Evolutionary conservation across 306 rosid genomes (phyloP), one percentile per base, ranked within the genome.

Genomic region (Dryas alaskensis): DNA sequence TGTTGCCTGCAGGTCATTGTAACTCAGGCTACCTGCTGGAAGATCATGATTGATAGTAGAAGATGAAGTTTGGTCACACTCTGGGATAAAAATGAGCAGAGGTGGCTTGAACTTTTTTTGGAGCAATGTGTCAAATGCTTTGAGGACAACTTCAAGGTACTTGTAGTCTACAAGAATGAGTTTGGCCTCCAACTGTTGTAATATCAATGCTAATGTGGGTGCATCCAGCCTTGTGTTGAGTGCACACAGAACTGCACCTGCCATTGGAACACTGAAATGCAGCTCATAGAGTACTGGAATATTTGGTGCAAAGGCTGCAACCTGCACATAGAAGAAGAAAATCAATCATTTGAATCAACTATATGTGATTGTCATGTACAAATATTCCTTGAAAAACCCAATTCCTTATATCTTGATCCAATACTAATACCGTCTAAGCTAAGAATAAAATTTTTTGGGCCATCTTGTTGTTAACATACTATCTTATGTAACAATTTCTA

Each of bases 251-350:
- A 89, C 47, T 52, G 86, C 98, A 31, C 94, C 98, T 0, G 93
- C 87, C 98, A 93, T 93, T 4, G 98, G 94, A 73, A 80, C 86
- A 10, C 86, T 85, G 76, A 87, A 91, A 73, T 93, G 96, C 44
- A 93, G 91, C 86, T 93, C 98, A 40, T 87, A 89, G 4, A 87
- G 74, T 47, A 83, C 96, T 65, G 98, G 98, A 63, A 87, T 65
- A 46, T 93, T 91, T 37, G 97, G 98, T 31, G 93, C 90, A 77
- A 91, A 67, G 44, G 86, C 90, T 12, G 75, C 93, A 69, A 91
- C 96, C 98, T 93, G 80, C 54, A 48, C 48, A 74, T 65, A 9
- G 27, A 59, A 27, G 8, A 78, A 82, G 58, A 64, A 57, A 42
- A 50, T 25, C 8, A 76, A 59, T 5, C 3, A 46, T 67, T 48